Evolutionary conservation across 2,329 filamentous ascomycete species (phyloP).

Genomic region (Verticillium nonalfalfae): DNA sequence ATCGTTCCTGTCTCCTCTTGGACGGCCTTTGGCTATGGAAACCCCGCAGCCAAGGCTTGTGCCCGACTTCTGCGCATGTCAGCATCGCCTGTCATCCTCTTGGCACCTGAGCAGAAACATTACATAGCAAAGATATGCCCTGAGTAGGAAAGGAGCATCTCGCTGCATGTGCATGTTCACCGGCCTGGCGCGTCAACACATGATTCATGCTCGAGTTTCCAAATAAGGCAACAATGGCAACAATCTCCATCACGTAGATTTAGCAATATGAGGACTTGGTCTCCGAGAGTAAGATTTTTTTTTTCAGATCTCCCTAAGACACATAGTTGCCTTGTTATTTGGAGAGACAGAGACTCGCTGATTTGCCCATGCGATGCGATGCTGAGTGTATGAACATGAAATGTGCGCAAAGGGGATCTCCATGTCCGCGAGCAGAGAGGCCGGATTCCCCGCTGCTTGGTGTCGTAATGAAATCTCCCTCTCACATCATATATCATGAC

Average conservation of each 20-base stretch:
- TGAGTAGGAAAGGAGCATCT: background rate
- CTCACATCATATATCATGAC: too few relatives aligned
- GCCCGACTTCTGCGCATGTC: background rate
- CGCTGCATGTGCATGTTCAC: background rate
- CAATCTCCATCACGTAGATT: background rate
- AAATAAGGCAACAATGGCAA: background rate
- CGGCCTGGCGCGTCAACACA: background rate
- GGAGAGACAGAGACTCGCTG: background rate
- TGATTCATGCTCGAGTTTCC: background rate
- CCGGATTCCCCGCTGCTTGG: background rate
- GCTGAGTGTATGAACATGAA: background rate
- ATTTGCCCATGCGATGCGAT: background rate
- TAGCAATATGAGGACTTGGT: background rate
- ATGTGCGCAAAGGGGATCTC: background rate
- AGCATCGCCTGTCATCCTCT: background rate
- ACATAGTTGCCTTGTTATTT: background rate
- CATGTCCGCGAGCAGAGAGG: background rate
- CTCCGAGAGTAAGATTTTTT: background rate
- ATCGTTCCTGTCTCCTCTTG: background rate
- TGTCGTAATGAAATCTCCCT: background rate
- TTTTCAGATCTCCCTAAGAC: background rate
- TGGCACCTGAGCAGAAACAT: background rate
- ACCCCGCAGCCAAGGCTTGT: background rate
- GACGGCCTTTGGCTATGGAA: background rate
- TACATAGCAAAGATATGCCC: background rate